A percentile compares a stretch with the other conserved stretches of the same genome.
These are phyloP conservation scores for Isabelozyma rhagii DNA, from an alignment of 805 yeast genomes.

Conservation along the genomic window DNA sequence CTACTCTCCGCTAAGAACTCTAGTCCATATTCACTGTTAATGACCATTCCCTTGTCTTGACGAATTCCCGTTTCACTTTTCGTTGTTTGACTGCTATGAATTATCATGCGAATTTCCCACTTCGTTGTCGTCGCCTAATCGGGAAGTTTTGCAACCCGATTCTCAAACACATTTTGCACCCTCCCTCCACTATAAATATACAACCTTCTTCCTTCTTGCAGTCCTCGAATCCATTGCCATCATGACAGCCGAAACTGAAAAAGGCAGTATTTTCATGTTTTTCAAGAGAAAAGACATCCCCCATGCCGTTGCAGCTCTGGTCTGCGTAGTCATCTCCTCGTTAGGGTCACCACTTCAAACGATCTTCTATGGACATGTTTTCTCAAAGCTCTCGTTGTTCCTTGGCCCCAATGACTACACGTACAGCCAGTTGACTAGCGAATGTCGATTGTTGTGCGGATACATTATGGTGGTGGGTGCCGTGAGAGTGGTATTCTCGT, in stretches of 20 bases:
- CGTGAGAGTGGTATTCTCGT: constrained; percentile 30
- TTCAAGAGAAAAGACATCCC: neutral
- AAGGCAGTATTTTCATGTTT: constrained; percentile 1
- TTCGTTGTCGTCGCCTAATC: too few relatives aligned
- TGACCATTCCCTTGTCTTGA: too few relatives aligned
- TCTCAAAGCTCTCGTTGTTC: constrained; percentile 30
- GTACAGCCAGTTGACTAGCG: constrained; percentile 18
- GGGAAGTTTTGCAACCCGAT: too few relatives aligned
- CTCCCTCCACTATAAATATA: too few relatives aligned
- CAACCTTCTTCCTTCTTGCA: too few relatives aligned
- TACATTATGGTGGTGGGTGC: constrained; percentile 32
- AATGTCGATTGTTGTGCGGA: constrained; percentile 25
- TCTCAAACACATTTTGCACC: too few relatives aligned
- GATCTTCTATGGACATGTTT: constrained; percentile 63
- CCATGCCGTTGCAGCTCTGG: constrained; percentile 15
- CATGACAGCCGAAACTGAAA: neutral
- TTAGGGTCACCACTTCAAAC: constrained; percentile 60
- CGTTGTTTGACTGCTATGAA: too few relatives aligned
- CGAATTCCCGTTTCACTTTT: too few relatives aligned
- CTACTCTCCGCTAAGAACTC: too few relatives aligned
- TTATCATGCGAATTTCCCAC: too few relatives aligned
- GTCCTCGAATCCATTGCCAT: too few relatives aligned
- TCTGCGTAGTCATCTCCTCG: constrained; percentile 50
- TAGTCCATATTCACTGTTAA: too few relatives aligned
- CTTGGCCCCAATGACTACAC: constrained; percentile 28